Evolutionary conservation across 2,329 filamentous ascomycete species (phyloP), one percentile per base, ranked within the genome.

Genomic region (Fusarium incarnatum): DNA sequence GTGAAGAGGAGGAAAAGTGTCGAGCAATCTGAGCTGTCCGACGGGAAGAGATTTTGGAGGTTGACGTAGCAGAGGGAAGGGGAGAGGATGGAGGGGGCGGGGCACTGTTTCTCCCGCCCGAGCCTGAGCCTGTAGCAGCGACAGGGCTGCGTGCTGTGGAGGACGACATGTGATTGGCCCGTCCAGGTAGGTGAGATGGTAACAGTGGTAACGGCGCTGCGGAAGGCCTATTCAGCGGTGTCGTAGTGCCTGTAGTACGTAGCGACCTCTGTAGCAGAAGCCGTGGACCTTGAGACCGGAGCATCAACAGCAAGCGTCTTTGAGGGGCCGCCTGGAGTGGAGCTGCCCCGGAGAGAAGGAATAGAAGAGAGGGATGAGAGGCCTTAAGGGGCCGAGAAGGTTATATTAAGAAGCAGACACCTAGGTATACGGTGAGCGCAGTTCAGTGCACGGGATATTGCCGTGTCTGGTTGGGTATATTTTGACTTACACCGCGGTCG

Each of bases 1-100:
- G 56, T 53, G 71, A 58, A 22, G 72, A 69, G 40, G 76, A 70
- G 75, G 84, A 84, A 62, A 88, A 78, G 73, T 88, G 87, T 66
- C 85, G 83, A 78, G 86, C 86, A 72, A 89, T 83, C 78, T 87
- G 86, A 48, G 83, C 81, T 65, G 85, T 85, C 70, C 86, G 82
- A 72, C 77, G 82, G 71, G 81, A 81, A 77, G 86, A 81, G 81
- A 85, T 85, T 77, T 79, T 83, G 69, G 68, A 70, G 64, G 65
- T 64, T 63, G 66, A 72, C 74, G 71, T 70, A 63, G 60, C 58
- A 63, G 58, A 70, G 65, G 59, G 64, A 63, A 62, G 70, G 56
- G 70, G 64, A 68, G 71, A 75, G 70, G 77, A 77, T 77, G 77
- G 79, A 81, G 79, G 79, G 78, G 79, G 79, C 78, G 79, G 79